A percentile compares a stretch with the other conserved stretches of the same genome.
phyloP scores from a whole-genome alignment of 176 grass and related monocot genomes.

The Rhynchospora tenuis region DNA sequence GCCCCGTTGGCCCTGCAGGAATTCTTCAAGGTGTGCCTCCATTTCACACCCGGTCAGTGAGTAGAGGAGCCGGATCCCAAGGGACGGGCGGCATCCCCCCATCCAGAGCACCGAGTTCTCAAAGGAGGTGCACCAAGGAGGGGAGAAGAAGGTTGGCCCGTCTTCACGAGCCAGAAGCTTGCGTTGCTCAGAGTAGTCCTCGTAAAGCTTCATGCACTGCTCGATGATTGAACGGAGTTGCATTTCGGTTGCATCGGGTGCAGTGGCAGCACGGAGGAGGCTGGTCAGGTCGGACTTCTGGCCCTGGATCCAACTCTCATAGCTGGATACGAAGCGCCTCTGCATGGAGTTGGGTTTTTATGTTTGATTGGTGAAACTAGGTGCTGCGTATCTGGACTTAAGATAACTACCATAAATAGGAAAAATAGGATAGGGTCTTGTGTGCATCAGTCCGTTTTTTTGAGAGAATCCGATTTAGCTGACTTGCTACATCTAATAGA shows the following conservation, averaged over 20 bases:
- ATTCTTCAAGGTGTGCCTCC: slow-evolving; percentile 37
- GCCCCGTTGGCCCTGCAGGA: not conserved
- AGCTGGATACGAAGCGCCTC: slow-evolving; percentile 29
- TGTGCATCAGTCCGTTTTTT: too few species aligned
- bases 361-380: not conserved
- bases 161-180: slow-evolving; percentile 24
- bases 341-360: not conserved
- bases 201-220: slow-evolving; percentile 45
- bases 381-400: not conserved
- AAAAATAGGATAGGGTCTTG: too few species aligned
- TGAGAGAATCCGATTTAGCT: too few species aligned
- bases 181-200: slow-evolving; percentile 38
- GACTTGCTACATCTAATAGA: too few species aligned
- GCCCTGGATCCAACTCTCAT: slow-evolving; percentile 35
- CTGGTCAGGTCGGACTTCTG: slow-evolving; percentile 39
- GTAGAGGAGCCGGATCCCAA: slow-evolving; percentile 57
- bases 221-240: slow-evolving; percentile 32
- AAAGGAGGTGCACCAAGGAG: slow-evolving; percentile 63
- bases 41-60: slow-evolving; percentile 41
- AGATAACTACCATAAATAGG: too few species aligned
- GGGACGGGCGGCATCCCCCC: slow-evolving; percentile 57
- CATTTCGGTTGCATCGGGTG: slow-evolving; percentile 31
- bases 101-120: slow-evolving; percentile 63
- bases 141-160: slow-evolving; percentile 42
- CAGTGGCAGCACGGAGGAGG: slow-evolving; percentile 25